Percentiles rank a stretch among this genome's conserved stretches.
Conservation (phyloP, 2,329 filamentous ascomycete species). For the Coleophoma cylindrospora region DNA sequence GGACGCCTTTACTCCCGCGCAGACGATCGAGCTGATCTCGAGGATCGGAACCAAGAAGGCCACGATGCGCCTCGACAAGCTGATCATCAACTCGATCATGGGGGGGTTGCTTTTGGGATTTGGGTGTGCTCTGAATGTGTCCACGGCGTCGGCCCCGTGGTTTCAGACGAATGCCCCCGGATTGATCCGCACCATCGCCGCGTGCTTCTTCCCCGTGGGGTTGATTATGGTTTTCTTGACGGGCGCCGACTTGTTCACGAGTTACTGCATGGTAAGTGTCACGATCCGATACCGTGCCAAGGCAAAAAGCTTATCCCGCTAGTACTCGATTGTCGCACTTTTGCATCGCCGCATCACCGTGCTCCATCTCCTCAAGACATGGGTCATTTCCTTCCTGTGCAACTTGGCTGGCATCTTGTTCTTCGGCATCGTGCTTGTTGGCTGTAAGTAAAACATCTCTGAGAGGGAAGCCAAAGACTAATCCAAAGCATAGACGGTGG, state of each 20-base stretch:
- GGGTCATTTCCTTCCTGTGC: conserved; percentile 18
- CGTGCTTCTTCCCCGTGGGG: conserved; percentile 38
- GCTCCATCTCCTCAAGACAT: conserved; percentile 17
- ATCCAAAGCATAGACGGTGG: conserved; percentile 30
- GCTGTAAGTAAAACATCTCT: conserved; percentile 27
- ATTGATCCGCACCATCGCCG: conserved; percentile 33
- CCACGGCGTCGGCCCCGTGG: conserved; percentile 28
- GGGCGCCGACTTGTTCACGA: conserved; percentile 38
- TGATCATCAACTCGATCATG: too few relatives aligned
- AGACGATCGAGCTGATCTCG: too few relatives aligned
- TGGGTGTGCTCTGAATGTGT: too few relatives aligned
- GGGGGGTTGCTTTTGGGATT: too few relatives aligned
- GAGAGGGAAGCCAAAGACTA: background rate
- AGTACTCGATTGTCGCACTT: conserved; percentile 33
- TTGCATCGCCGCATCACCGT: conserved; percentile 31
- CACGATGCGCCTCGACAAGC: too few relatives aligned
- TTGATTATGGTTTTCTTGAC: conserved; percentile 38
- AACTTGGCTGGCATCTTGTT: conserved; percentile 41
- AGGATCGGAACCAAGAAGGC: too few relatives aligned
- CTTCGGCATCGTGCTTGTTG: conserved; percentile 37
- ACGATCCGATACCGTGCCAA: too few relatives aligned
- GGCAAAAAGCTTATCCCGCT: too few relatives aligned
- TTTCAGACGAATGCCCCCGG: conserved; percentile 38
- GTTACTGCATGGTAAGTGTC: conserved; percentile 1
- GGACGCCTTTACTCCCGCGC: too few relatives aligned